Evolutionary conservation across 495 filamentous ascomycete species (phyloP).

Genomic region (Penicillium mononematosum): DNA sequence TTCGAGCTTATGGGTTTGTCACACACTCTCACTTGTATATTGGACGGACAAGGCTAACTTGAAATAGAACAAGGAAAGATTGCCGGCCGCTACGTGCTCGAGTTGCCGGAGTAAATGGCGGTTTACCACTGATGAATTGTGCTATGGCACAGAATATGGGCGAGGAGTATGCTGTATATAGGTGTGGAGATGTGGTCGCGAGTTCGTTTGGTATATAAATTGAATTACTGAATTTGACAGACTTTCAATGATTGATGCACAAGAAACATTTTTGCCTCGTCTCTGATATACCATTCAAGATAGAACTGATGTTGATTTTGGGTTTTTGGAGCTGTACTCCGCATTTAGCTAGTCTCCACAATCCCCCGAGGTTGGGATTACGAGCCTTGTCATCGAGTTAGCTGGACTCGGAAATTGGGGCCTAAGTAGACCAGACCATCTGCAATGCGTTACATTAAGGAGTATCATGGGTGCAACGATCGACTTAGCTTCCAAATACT

Average conservation of each 20-base stretch:
- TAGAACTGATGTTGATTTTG: background rate
- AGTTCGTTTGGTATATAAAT: background rate
- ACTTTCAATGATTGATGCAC: background rate
- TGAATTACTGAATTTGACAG: background rate
- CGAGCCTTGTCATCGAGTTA: background rate
- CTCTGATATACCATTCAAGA: background rate
- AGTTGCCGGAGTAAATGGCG: slow-evolving; percentile 51
- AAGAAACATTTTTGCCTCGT: background rate
- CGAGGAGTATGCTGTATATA: background rate
- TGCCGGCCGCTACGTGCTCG: slow-evolving; percentile 80
- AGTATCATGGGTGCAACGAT: background rate
- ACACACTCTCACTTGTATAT: background rate
- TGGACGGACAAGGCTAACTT: slow-evolving; percentile 3
- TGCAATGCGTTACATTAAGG: background rate
- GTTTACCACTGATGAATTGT: background rate
- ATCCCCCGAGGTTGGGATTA: background rate
- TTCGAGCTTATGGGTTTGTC: slow-evolving; percentile 64
- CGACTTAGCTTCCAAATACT: background rate
- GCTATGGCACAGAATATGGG: background rate
- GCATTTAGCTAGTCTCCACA: background rate
- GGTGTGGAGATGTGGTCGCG: background rate
- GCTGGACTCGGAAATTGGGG: background rate
- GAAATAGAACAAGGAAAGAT: slow-evolving; percentile 62
- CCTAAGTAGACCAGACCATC: background rate
- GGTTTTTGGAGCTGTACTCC: background rate